Base-by-base conservation (phyloP, 2,329 filamentous ascomycete genomes). In the Paraphoma chrysanthemicola region DNA sequence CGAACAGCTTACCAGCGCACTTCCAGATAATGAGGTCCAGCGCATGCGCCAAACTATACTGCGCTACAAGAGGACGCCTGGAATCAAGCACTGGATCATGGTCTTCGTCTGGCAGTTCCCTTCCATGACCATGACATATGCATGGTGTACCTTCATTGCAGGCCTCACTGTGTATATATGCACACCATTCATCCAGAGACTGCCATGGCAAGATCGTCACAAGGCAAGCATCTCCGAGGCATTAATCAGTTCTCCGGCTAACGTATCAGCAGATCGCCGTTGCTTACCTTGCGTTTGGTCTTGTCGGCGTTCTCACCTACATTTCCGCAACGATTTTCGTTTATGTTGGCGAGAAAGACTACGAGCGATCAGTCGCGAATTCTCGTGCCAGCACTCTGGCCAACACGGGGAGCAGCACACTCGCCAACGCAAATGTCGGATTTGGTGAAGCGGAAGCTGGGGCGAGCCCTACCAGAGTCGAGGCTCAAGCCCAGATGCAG, bases 21-120 rank as follows among this genome's bases (percentile, higher is more conserved):
- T 73, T 14, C 50, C 62, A 12, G 65, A 68, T 6, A 14, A n/a
- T 8, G 70, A 72, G 39, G 44, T 71, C 2, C 50, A 60, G 43
- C 63, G 68, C 18, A 62, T 65, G 33, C 53, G 48, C 36, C 56
- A 63, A 6, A 60, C 65, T 0, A 68, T 73, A 9, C 48, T 70
- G 44, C 54, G 66, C 30, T 71, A 67, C 39, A 67, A 62, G 50
- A 63, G 59, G 18, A 66, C 45, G 9, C 69, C 69, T 11, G 60
- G 67, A 9, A 50, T 68, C 30, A 61, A 58, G 9, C 69, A 72
- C 44, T 70, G 64, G 56, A 50, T 64, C 1, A 71, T 73, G 70
- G 12, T 73, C 2, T 72, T 71, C 53, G 59, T 70, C 29, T 73
- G 69, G 70, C 69, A 71, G 36, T 71, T 70, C 29, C 66, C 70